These are phyloP conservation scores for Pyrus communis DNA, from an alignment of 306 rosid genomes.

Conservation along the genomic window DNA sequence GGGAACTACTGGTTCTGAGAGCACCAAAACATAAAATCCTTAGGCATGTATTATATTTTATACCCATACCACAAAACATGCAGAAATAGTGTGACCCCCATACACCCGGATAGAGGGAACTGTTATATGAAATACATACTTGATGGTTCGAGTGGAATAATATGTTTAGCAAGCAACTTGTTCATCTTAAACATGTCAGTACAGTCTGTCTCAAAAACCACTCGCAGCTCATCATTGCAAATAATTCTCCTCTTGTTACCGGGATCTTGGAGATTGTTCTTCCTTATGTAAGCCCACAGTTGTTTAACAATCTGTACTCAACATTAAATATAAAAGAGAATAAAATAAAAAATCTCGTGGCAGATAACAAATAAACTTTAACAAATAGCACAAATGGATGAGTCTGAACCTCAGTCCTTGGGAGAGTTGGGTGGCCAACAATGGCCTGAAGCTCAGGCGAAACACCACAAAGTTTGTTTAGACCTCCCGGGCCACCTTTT, in stretches of 20 bases:
- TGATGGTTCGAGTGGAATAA: slow-evolving; percentile 51
- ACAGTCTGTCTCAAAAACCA: slow-evolving; percentile 61
- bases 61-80: neutral
- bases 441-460: slow-evolving; percentile 86
- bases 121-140: slow-evolving; percentile 35
- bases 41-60: slow-evolving; percentile 4
- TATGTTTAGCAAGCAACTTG: slow-evolving; percentile 57
- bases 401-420: slow-evolving; percentile 66
- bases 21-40: slow-evolving; percentile 30
- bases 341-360: slow-evolving; percentile 10
- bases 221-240: slow-evolving; percentile 52
- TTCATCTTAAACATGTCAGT: slow-evolving; percentile 70
- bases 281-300: slow-evolving; percentile 57
- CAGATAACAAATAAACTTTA: neutral
- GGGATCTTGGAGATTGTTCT: slow-evolving; percentile 53
- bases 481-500: slow-evolving; percentile 91
- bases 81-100: neutral
- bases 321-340: neutral
- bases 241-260: slow-evolving; percentile 56
- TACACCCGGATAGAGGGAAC: neutral
- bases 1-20: slow-evolving; percentile 55
- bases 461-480: slow-evolving; percentile 70
- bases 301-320: slow-evolving; percentile 55
- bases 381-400: neutral
- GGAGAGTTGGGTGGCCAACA: slow-evolving; percentile 74